Evolutionary conservation across 2,329 filamentous ascomycete genomes (phyloP), one percentile per base, ranked within the genome.

Genomic region (Penicillium sp.): DNA sequence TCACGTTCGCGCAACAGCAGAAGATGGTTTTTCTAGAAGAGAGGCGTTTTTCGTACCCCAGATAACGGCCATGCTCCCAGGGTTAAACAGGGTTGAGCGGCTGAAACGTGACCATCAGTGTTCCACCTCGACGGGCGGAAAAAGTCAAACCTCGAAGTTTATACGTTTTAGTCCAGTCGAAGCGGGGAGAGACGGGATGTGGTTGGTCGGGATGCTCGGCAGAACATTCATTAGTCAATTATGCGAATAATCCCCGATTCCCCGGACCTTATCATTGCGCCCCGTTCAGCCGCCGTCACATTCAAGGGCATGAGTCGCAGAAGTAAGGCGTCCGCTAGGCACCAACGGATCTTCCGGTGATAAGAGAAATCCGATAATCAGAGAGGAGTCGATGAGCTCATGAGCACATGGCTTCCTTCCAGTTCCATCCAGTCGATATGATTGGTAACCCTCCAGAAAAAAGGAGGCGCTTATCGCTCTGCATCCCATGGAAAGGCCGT

Each of bases 211-310:
- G n/a, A 14, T 33, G 8, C 6, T 19, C 28, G 11, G 48, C 16
- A 51, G 19, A 35, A 51, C 28, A 33, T 51, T 35, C 28, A 22
- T 56, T 56, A 49, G 54, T 38, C 40, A 56, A 38, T 16, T 56
- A 33, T 46, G 43, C 33, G 33, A 48, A 56, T 56, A 48, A 56
- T 48, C 30, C 45, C 45, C 25, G 14, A 56, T 38, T 30, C 45
- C 45, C 25, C 6, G 52, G 35, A 14, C 8, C 43, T 48, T 49
- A 49, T 56, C 43, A 33, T 25, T 28, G 43, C 43, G 33, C 54
- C 33, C 43, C 37, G 43, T 48, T 55, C 53, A 37, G 45, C 45
- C 48, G 48, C 48, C 28, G 11, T 51, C 48, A 51, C 48, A 51
- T 51, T 35, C 48, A 11, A 19, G 19, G 10, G 2, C 2, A 11